Percentiles rank a stretch among this genome's conserved stretches.
Evolutionary conservation across 2,329 filamentous ascomycete species (phyloP).

Genomic region (Calonectria fujianensis): DNA sequence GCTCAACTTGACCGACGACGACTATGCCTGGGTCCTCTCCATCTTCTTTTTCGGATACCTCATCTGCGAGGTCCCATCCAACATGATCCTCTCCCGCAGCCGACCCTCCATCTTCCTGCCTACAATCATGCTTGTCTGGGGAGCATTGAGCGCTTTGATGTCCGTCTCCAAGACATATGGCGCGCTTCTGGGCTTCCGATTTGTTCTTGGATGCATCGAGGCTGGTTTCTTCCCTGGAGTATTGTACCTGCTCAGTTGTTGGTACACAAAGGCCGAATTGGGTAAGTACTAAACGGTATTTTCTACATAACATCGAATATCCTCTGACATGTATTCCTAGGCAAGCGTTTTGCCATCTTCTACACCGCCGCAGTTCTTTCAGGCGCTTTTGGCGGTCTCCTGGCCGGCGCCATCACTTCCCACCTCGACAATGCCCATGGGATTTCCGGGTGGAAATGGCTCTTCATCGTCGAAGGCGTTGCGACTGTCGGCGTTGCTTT

Average conservation of each 20-base stretch:
- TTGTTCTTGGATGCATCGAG: slow-evolving; percentile 70
- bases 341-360: slow-evolving; percentile 46
- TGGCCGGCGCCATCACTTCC: slow-evolving; percentile 44
- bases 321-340: neutral
- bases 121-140: slow-evolving; percentile 69
- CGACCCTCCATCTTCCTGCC: slow-evolving; percentile 70
- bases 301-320: neutral
- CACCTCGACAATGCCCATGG: slow-evolving; percentile 38
- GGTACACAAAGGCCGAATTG: slow-evolving; percentile 67
- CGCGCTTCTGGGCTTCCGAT: slow-evolving; percentile 66
- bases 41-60: slow-evolving; percentile 73
- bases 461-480: slow-evolving; percentile 43
- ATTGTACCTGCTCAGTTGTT: slow-evolving; percentile 71
- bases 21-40: slow-evolving; percentile 30
- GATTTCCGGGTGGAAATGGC: slow-evolving; percentile 43
- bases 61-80: slow-evolving; percentile 72
- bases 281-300: slow-evolving; percentile 25
- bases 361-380: slow-evolving; percentile 44
- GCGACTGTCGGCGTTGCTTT: slow-evolving; percentile 37
- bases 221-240: slow-evolving; percentile 72
- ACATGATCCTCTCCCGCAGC: slow-evolving; percentile 69
- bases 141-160: slow-evolving; percentile 66
- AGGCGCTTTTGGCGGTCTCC: slow-evolving; percentile 40
- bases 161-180: slow-evolving; percentile 67
- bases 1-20: slow-evolving; percentile 25